Evolutionary conservation across 305 asterid genomes (phyloP).

Genomic region (Fraxinus paxiana): DNA sequence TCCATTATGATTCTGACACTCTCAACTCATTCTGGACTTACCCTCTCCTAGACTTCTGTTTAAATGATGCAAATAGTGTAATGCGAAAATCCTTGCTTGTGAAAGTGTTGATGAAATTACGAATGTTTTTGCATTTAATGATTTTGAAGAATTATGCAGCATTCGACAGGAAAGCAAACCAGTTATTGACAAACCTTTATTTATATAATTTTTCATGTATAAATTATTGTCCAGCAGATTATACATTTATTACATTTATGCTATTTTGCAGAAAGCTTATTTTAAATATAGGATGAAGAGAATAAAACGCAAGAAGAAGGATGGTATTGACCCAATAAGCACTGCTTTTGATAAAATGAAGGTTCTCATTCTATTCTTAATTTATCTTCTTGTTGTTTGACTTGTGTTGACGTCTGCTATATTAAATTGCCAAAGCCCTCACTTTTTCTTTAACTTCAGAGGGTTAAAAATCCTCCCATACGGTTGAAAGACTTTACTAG

Average conservation of each 20-base stretch:
- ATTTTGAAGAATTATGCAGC: background rate
- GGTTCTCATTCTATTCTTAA: slow-evolving; percentile 42
- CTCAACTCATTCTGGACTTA: background rate
- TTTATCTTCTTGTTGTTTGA: slow-evolving; percentile 11
- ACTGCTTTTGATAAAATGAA: slow-evolving; percentile 95
- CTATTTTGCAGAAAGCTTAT: slow-evolving; percentile 66
- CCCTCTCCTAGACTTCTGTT: background rate
- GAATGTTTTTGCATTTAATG: background rate
- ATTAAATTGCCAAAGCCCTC: slow-evolving; percentile 24
- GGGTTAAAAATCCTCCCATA: slow-evolving; percentile 95
- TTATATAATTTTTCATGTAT: background rate
- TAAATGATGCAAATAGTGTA: background rate
- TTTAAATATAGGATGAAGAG: slow-evolving; percentile 39
- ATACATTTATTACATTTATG: slow-evolving; percentile 25
- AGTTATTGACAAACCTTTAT: slow-evolving; percentile 3
- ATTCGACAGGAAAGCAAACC: background rate
- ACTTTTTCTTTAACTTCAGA: slow-evolving; percentile 42
- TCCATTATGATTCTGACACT: slow-evolving; percentile 17
- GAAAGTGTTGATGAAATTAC: background rate
- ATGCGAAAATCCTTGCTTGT: slow-evolving; percentile 6
- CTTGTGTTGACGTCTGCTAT: slow-evolving; percentile 4
- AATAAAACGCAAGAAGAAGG: slow-evolving; percentile 53
- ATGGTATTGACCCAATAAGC: slow-evolving; percentile 87
- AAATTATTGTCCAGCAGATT: slow-evolving; percentile 9
- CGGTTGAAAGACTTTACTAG: slow-evolving; percentile 85